Base-by-base conservation (phyloP, 2,329 filamentous ascomycete genomes). In the Aspergillus costaricaensis region DNA sequence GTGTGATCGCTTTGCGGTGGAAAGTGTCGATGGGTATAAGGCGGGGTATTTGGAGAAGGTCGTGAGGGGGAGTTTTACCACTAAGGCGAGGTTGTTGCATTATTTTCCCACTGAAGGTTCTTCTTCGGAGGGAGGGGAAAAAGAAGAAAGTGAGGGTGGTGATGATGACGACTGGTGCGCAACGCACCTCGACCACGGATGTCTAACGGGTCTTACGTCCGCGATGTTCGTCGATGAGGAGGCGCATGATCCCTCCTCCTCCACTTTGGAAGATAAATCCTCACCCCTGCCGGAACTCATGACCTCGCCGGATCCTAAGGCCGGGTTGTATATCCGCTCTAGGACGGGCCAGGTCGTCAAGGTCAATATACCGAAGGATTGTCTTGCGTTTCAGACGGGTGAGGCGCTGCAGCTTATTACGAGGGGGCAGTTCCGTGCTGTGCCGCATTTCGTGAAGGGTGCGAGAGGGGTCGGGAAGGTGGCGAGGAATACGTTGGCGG, bases 111-210 rank as follows among this genome's bases (percentile, higher is more conserved):
- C 62, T 5, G 32, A 5, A 6, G 32, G 12, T 63, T 4, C 50
- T 4, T 15, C 39, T 32, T 4, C 43, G 10, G 27, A 12, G 14
- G 50, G 61, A 12, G 51, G 59, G 5, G 51, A 47, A 9, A 43
- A 58, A 2, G 27, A 49, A 9, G 51, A 56, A 8, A 58, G 92
- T 74, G 88, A 92, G 62, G 93, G 97, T 75, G 91, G 96, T 78
- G 89, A 93, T 74, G 88, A 92, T 62, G 93, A 97, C 75, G 91
- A 96, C 78, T 99, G 95, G 95, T 99, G 94, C 76, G 91, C 92
- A 8, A 82, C 79, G 2, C 80, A 82, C 62, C 60, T 95, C 59
- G 94, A 98, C 76, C 92, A 97, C 70, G 92, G 95, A 47, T 98
- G 94, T 73, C 83, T 99, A 32, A 99, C 95, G 0, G 94, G 93